Percentiles rank a stretch among this genome's conserved stretches.
Conservation (phyloP, 2,329 filamentous ascomycete genomes). For the Calonectria naviculata region DNA sequence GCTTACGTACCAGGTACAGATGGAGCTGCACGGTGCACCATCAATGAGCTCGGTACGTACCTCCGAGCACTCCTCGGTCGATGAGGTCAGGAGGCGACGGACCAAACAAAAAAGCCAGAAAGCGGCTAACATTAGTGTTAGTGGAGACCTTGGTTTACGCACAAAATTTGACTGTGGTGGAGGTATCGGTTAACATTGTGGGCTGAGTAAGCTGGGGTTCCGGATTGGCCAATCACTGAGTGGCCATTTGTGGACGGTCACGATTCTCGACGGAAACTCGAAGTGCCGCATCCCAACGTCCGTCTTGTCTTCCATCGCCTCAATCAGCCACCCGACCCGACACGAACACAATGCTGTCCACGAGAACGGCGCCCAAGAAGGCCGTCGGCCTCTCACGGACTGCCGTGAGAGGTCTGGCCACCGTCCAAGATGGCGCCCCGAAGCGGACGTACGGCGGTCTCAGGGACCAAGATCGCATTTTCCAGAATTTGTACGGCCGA, state of each 20-base stretch:
- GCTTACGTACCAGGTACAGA: constrained; percentile 27
- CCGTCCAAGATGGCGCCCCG: constrained; percentile 78
- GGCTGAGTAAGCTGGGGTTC: constrained; percentile 41
- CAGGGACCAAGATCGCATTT: constrained; percentile 97
- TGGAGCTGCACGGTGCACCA: background rate
- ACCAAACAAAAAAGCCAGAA: constrained; percentile 20
- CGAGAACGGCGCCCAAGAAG: constrained; percentile 53
- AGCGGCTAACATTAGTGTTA: constrained; percentile 34
- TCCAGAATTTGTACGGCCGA: constrained; percentile 97
- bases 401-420: constrained; percentile 78
- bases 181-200: constrained; percentile 44
- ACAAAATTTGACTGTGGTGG: background rate
- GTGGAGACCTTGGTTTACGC: constrained; percentile 16
- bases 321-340: constrained; percentile 45
- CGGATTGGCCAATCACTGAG: constrained; percentile 56
- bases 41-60: constrained; percentile 1
- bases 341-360: constrained; percentile 56
- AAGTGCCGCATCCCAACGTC: constrained; percentile 50
- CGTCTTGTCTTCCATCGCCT: constrained; percentile 40
- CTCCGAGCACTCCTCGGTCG: constrained; percentile 24
- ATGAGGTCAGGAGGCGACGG: constrained; percentile 37
- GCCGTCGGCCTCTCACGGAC: constrained; percentile 55
- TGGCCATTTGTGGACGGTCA: constrained; percentile 49
- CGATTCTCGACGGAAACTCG: constrained; percentile 48
- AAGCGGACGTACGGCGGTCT: constrained; percentile 86